Percentiles rank a stretch among this genome's conserved stretches.
phyloP scores from a whole-genome alignment of 768 basidiomycete species.

The Pisolithus orientalis region DNA sequence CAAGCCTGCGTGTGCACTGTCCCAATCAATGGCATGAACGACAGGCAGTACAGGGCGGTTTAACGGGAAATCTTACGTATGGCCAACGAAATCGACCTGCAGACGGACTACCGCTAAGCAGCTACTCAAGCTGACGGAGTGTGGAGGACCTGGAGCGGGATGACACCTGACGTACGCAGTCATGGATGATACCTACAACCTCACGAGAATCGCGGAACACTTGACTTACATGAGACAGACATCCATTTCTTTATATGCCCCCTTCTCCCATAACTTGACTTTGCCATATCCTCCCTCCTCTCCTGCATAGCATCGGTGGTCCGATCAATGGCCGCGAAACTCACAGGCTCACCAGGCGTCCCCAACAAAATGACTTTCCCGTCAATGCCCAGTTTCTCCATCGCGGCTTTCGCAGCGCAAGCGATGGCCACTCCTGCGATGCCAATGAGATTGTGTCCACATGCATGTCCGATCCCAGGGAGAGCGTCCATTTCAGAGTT shows the following conservation, averaged over 20 bases:
- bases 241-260: constrained; percentile 72
- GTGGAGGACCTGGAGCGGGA: constrained; percentile 70
- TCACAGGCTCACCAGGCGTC: constrained; percentile 53
- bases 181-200: neutral
- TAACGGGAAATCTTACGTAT: constrained; percentile 44
- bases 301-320: constrained; percentile 33
- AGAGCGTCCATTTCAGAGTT: constrained; percentile 81
- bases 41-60: neutral
- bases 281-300: constrained; percentile 81
- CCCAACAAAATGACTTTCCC: constrained; percentile 70
- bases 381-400: constrained; percentile 54
- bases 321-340: neutral
- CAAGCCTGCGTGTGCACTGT: constrained; percentile 69
- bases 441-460: constrained; percentile 81
- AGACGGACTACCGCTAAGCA: constrained; percentile 59
- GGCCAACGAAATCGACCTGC: constrained; percentile 62
- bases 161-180: constrained; percentile 52
- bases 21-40: neutral
- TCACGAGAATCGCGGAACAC: neutral
- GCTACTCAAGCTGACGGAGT: constrained; percentile 58
- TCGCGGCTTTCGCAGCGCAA: constrained; percentile 56
- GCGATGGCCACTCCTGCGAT: constrained; percentile 71
- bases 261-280: constrained; percentile 57
- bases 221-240: constrained; percentile 62
- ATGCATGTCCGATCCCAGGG: constrained; percentile 58